Conservation (phyloP, 2,329 filamentous ascomycete species). For the Didymellaceae sp. region DNA sequence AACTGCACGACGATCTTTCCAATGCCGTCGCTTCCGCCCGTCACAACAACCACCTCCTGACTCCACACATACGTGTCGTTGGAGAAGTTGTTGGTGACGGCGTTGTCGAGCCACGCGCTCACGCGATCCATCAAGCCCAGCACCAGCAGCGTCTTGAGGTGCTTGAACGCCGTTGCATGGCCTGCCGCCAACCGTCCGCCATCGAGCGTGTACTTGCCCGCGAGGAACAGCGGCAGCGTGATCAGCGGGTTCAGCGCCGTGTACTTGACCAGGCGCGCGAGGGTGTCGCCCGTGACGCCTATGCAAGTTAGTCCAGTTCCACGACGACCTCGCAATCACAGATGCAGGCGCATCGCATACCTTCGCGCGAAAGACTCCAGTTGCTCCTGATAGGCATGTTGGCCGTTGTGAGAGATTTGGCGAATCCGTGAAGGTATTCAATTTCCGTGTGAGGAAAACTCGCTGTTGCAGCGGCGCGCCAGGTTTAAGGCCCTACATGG, state of each 20-base stretch:
- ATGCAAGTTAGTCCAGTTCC: not conserved
- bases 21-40: conserved; percentile 77
- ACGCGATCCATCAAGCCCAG: conserved; percentile 59
- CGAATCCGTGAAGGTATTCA: not conserved
- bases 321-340: not conserved
- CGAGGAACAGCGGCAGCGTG: conserved; percentile 67
- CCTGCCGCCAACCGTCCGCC: conserved; percentile 61
- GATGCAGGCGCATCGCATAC: conserved; percentile 25
- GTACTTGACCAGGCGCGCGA: conserved; percentile 63
- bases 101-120: conserved; percentile 60
- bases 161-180: conserved; percentile 59
- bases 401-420: not conserved
- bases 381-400: conserved; percentile 49
- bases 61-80: conserved; percentile 68
- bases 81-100: conserved; percentile 59
- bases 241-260: conserved; percentile 71
- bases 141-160: conserved; percentile 61
- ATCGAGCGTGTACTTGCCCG: conserved; percentile 68
- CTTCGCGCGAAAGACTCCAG: conserved; percentile 49
- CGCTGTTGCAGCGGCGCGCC: not conserved
- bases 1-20: conserved; percentile 69
- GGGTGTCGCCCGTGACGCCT: conserved; percentile 60
- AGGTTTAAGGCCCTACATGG: not conserved
- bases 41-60: conserved; percentile 74
- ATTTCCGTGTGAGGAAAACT: no score